These are phyloP conservation scores for Poa pratensis DNA, from an alignment of 176 grass and related monocot genomes.

Conservation along the genomic window DNA sequence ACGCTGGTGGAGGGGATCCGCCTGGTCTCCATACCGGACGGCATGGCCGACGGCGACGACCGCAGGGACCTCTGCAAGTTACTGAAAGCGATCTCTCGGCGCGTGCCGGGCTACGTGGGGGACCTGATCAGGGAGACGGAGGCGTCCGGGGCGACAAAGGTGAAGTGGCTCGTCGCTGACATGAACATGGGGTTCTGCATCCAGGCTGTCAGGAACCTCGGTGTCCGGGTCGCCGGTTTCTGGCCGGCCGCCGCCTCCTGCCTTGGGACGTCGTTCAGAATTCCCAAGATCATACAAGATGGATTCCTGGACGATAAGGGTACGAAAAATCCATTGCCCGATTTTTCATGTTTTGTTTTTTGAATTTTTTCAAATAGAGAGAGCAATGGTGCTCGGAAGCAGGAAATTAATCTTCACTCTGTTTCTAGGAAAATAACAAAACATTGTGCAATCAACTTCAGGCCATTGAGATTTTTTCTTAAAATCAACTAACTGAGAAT, in stretches of 20 bases:
- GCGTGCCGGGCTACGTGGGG: constrained; percentile 35
- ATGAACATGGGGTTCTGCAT: constrained; percentile 66
- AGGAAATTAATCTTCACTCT: no score
- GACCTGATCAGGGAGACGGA: constrained; percentile 33
- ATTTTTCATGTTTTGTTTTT: neutral
- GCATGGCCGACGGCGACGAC: constrained; percentile 57
- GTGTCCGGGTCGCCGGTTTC: constrained; percentile 44
- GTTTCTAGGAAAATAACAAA: no score
- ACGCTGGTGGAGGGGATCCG: constrained; percentile 43
- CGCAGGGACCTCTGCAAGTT: constrained; percentile 62
- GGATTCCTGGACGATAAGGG: constrained; percentile 61
- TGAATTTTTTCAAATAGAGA: no score
- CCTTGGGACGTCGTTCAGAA: constrained; percentile 37
- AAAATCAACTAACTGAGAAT: no score
- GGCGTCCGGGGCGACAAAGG: constrained; percentile 11
- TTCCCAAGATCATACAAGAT: constrained; percentile 47
- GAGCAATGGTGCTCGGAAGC: no score
- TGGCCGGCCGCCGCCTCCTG: constrained; percentile 48
- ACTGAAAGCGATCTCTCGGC: constrained; percentile 22
- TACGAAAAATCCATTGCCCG: neutral
- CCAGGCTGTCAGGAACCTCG: constrained; percentile 42
- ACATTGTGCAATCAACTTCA: no score
- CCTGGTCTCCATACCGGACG: constrained; percentile 69
- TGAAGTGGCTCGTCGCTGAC: constrained; percentile 58
- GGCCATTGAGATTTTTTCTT: no score